Base-by-base conservation (phyloP, 1,284 basidiomycete species). In the Peniophora sp. region DNA sequence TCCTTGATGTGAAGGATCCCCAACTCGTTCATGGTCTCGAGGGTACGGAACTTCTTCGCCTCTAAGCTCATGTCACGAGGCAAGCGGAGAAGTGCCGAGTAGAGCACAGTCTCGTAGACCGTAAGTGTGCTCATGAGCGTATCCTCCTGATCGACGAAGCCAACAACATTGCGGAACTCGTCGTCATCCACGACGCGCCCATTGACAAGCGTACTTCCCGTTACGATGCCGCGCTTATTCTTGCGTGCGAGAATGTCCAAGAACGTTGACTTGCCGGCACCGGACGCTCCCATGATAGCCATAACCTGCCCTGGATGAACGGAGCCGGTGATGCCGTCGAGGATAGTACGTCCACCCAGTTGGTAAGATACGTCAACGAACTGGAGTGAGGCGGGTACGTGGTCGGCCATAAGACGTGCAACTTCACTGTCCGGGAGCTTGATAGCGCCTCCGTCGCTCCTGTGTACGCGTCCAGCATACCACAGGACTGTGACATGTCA, bases 61-160 rank as follows among this genome's bases (percentile, higher is more conserved):
- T 89, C 88, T 50, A 88, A 73, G 57, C 89, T 90, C 96, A 98
- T 98, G 59, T 97, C 94, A 54, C 93, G 73, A 2, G 96, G 96
- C 41, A 98, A 68, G 53, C 96, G 72, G 58, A 99, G 68, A 48
- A 98, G 65, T 10, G 96, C 96, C 46, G 92, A 95, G 64, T 95
- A 97, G 50, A 98, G 67, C 14, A 99, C 88, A 0, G 95, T 97
- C 74, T 99, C 96, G 65, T 97, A 98, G 11, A 98, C 96, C 1
- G 95, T 98, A 65, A 99, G 70, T 1, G 96, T 98, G 60, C 87
- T 82, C 85, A 99, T 94, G 50, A 99, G 72, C 6, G 94, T 96
- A 66, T 99, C 96, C 67, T 98, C 96, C 68, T 99, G 96, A 65
- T 99, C 96, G 49, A 99, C 96, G 60, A 90, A 99, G 32, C 96